A percentile compares a stretch with the other conserved stretches of the same genome.
phyloP scores from a whole-genome alignment of 305 asterid genomes.

The Fraxinus platypoda region DNA sequence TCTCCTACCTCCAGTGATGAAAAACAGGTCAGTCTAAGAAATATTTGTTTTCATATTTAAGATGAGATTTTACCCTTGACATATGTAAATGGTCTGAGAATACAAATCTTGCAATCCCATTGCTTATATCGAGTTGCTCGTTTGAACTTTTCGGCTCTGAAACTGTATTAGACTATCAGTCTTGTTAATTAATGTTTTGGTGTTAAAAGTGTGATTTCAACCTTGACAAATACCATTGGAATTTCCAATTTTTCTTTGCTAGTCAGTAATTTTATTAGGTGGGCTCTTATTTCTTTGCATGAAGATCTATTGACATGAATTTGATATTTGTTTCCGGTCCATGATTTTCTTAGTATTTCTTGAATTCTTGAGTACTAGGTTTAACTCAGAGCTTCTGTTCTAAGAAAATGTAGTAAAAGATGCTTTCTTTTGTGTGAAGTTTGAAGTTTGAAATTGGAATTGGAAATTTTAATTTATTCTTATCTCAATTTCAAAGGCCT shows the following conservation, averaged over 20 bases:
- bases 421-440: neutral
- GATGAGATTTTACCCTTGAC: neutral
- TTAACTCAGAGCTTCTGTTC: neutral
- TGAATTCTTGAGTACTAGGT: neutral
- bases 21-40: conserved; percentile 40
- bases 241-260: neutral
- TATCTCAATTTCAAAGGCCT: neutral
- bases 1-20: conserved; percentile 51
- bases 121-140: neutral
- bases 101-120: neutral
- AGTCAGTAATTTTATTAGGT: neutral
- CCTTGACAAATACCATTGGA: neutral
- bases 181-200: neutral
- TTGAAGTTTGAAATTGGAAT: neutral
- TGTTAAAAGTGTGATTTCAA: neutral
- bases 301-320: neutral
- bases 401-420: neutral
- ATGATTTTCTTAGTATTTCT: neutral
- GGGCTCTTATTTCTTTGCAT: neutral
- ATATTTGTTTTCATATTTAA: neutral
- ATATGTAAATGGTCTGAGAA: neutral
- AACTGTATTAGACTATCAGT: neutral
- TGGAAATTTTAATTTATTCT: neutral
- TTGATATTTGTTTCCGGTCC: conserved; percentile 4
- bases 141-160: neutral